phyloP scores from a whole-genome alignment of 139 green algal genomes.

The Chlamydomonas eustigma region DNA sequence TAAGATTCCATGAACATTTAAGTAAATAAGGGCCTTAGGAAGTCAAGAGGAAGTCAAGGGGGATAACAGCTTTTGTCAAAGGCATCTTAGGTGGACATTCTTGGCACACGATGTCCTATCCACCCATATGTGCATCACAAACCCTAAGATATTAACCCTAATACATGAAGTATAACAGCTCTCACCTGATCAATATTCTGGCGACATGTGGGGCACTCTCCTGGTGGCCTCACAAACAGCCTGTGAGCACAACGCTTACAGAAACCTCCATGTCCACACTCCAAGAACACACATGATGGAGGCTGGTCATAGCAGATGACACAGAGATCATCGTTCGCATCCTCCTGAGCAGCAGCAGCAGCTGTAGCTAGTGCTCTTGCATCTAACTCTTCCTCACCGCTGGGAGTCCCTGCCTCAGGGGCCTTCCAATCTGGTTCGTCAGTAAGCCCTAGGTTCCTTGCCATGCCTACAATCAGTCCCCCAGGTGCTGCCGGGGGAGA shows the following conservation, averaged over 20 bases:
- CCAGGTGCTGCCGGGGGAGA: too few relatives aligned
- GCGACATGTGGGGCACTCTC: conserved; percentile 58
- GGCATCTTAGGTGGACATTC: background rate
- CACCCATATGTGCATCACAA: background rate
- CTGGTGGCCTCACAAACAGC: conserved; percentile 51
- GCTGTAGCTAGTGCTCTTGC: background rate
- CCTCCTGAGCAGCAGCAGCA: background rate
- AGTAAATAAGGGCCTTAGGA: background rate
- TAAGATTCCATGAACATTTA: background rate
- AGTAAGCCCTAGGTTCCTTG: background rate
- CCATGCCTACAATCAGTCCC: background rate
- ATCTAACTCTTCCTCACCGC: background rate
- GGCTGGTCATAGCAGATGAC: conserved; percentile 19
- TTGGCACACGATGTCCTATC: background rate
- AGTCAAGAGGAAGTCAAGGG: background rate
- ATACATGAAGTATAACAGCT: too few relatives aligned
- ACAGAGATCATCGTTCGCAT: conserved; percentile 4
- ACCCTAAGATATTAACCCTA: too few relatives aligned
- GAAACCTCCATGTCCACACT: conserved; percentile 62
- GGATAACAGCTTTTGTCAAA: background rate
- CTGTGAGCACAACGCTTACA: conserved; percentile 52
- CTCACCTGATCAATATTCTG: background rate
- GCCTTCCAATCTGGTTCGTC: background rate
- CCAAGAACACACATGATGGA: conserved; percentile 51
- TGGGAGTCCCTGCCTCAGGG: background rate